Evolutionary conservation across 1,284 basidiomycete genomes (phyloP), one percentile per base, ranked within the genome.

Genomic region (Porogramme epimiltina): DNA sequence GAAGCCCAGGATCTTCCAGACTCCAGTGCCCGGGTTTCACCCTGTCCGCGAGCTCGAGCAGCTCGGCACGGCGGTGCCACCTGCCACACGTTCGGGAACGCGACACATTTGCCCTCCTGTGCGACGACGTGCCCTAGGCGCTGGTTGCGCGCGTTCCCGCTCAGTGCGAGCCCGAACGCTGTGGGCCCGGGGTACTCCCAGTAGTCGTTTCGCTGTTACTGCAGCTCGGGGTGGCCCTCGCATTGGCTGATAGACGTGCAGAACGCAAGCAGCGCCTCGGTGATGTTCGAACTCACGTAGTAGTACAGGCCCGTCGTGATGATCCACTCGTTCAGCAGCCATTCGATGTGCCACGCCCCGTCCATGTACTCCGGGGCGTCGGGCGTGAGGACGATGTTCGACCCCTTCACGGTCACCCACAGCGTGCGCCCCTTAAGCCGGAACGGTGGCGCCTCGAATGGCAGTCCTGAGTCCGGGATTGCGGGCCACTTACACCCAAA

Each of bases 321-420:
- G 41, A 81, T 81, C 47, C 70, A 66, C 59, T 78, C 78, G 55
- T 79, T 82, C 66, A 52, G 45, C 68, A 70, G 70, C 11, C 62
- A 70, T 52, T 34, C 28, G 28, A 45, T 31, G 41, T 72, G 70
- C 72, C 71, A 73, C 11, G 53, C 56, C 2, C 68, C 31, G 13
- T 28, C 42, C 13, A 28, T 18, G 28, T 44, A 44, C 42, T 4
- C 16, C 11, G 42, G 28, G 19, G 31, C 22, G 26, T 44, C 42
- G 19, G 42, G 42, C 8, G 42, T 44, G 20, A 42, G 40, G 22
- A 16, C 10, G 40, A 42, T 25, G 40, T 26, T 42, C n/a, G 40
- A 13, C 22, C 24, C 11, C 40, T 42, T 42, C 22, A 42, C 40
- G 40, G 25, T 42, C 22, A 26, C 40, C 55, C 52, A 1, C 68